Evolutionary conservation across 768 basidiomycete species (phyloP), one percentile per base, ranked within the genome.

Genomic region (Lyophyllum atratum): DNA sequence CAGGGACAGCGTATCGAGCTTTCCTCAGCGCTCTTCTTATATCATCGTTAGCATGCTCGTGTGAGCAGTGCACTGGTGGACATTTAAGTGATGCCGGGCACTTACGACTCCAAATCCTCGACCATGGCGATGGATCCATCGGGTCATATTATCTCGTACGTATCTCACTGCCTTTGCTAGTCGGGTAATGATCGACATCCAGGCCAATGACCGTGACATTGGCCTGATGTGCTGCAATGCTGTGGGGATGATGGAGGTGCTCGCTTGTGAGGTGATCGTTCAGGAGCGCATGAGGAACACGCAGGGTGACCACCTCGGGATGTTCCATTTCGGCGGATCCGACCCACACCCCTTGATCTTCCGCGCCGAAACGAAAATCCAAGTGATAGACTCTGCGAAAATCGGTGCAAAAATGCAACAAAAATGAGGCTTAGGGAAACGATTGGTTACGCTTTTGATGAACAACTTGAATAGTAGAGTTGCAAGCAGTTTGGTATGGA

Each of bases 301-400:
- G 52, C 80, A 80, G 59, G 85, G 87, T 1, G 80, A 86, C 26
- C 69, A 86, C 64, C 56, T 85, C 0, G 87, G 86, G 57, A 78
- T 74, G 77, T 84, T 87, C 79, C 85, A 85, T 65, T 86, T 84
- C 70, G 85, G 53, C 0, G 85, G 85, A 6, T 85, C 81, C 31
- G 76, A 81, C 1, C n/a, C n/a, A n/a, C 75, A 82, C 55, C 69
- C 75, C 54, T 58, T 80, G 46, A 56, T 84, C 17, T 86, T 85
- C 42, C 49, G 54, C 7, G 49, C 59, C 6, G 54, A 59, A 29
- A 56, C 59, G 54, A 52, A 56, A 28, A 53, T 59, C 5, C 33
- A 49, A 39, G 55, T 59, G 15, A 40, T 26, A 24, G 49, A 55
- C 17, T 4, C 29, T 14, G 54, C 43, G 19, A 47, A 47, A 17